Base-by-base conservation (phyloP, 2,329 filamentous ascomycete species). In the Scytalidium lignicola region DNA sequence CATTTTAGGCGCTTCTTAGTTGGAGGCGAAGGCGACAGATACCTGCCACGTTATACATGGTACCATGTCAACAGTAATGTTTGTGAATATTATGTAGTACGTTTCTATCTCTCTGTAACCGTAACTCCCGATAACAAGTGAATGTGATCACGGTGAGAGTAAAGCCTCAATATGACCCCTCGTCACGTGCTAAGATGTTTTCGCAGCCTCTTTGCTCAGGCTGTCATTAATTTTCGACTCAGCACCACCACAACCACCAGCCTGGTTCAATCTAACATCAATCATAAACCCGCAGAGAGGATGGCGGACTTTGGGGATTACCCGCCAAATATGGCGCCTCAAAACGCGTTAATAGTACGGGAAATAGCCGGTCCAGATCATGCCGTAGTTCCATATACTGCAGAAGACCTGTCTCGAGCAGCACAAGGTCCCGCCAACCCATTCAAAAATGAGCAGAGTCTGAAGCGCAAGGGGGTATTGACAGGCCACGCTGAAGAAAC, bases 401-500 rank as follows among this genome's bases (percentile, higher is more conserved):
- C 85, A 58, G 83, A 88, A 58, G 83, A 88, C 60, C 73, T 92
- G 39, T 77, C 81, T 43, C 78, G 82, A 51, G 80, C 85, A 1
- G 70, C 73, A 8, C 69, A 83, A 51, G 88, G 88, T 0, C 88
- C 88, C 29, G 70, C 76, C 20, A 92, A 92, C 62, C 88, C 88
- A 1, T 92, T 88, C 68, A 83, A 82, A 64, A 75, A 84, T 56
- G 76, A 82, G 22, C 68, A 75, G 18, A 68, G 70, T 1, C 65
- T 83, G 51, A 92, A 91, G 69, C 82, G 88, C 52, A 92, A 91
- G 64, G 92, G 90, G 54, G 77, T 91, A 1, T 76, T 88, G 10
- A 96, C 93, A 0, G 93, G 93, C 10, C 86, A 81, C 60, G 93
- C 93, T 2, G 80, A 93, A 58, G 92, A 99, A 68, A 90, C 88